phyloP scores from a whole-genome alignment of 441 rosid species.

The Mallotus japonicus region DNA sequence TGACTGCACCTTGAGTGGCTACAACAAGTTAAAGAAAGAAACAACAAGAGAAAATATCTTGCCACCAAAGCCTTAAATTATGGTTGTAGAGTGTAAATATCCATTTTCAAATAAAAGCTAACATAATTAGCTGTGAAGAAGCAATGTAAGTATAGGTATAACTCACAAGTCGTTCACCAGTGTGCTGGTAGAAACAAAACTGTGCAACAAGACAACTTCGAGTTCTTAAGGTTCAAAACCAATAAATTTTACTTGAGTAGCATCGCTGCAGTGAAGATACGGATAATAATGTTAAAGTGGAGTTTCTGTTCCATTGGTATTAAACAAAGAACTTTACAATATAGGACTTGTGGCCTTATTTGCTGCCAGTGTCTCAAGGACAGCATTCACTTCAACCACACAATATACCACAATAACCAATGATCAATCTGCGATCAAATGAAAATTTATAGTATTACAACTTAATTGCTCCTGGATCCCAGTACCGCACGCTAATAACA shows the following conservation, averaged over 20 bases:
- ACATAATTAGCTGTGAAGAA: not conserved
- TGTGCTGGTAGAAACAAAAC: not conserved
- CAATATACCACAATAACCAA: not conserved
- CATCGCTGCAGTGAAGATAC: not conserved
- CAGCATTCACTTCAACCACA: conserved; percentile 2
- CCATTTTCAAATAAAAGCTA: not conserved
- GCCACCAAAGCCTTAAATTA: not conserved
- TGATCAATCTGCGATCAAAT: not conserved
- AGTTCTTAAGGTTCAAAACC: not conserved
- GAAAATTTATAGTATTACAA: not conserved
- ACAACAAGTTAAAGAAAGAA: not conserved
- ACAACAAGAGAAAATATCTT: not conserved
- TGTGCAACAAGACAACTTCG: not conserved
- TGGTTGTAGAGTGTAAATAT: not conserved
- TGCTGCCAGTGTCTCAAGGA: not conserved
- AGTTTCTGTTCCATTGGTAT: not conserved
- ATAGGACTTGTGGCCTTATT: no score
- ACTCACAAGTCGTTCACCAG: not conserved
- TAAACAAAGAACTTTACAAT: not conserved
- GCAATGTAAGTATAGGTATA: not conserved
- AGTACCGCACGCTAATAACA: not conserved
- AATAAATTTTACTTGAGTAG: not conserved
- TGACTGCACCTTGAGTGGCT: conserved; percentile 8
- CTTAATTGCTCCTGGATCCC: not conserved
- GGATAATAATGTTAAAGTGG: not conserved